Base-by-base conservation (phyloP, 2,329 filamentous ascomycete species). In the Aureobasidium lini region DNA sequence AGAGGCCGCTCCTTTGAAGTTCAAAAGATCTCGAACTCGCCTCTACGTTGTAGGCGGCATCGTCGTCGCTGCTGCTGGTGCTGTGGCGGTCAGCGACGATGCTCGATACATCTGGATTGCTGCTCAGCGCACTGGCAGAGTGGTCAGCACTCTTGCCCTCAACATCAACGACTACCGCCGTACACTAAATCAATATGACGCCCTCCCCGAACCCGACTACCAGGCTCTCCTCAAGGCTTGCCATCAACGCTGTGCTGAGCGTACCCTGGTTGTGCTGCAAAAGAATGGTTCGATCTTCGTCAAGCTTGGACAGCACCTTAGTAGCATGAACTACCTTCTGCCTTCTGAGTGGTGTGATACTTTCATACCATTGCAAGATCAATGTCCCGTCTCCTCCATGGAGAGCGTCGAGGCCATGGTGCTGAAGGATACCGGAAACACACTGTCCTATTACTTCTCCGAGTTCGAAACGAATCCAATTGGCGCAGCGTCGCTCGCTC, bases 211-310 rank as follows among this genome's bases (percentile, higher is more conserved):
- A 40, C 80, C 83, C 56, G 81, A 83, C 52, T 84, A 84, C 69
- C 77, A 82, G n/a, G 78, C 74, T n/a, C 73, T 87, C 39, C 77
- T 99, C 56, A 88, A 84, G 66, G 85, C 86, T 63, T 97, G 94
- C 70, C 94, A 99, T 74, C 88, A 95, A 71, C 84, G 94, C 73
- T 99, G 94, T 75, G 94, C 94, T 32, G 83, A 90, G 67, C 84
- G 94, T 62, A 96, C 94, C 1, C 77, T 97, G 43, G 82, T 81
- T 60, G 92, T 95, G 1, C 77, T 97, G 64, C 94, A 99, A 79
- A 90, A 89, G 79, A 97, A 96, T 73, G 94, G 95, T 29, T 95
- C 93, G 31, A 96, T 99, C 64, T 99, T 97, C 68, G 97, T 99
- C 72, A 99, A 99, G 75, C 78, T 99, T 40, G 94, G 94, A 7